A percentile compares a stretch with the other conserved stretches of the same genome.
phyloP scores from a whole-genome alignment of 164 flowering plant species.

The Magnolia sinica region DNA sequence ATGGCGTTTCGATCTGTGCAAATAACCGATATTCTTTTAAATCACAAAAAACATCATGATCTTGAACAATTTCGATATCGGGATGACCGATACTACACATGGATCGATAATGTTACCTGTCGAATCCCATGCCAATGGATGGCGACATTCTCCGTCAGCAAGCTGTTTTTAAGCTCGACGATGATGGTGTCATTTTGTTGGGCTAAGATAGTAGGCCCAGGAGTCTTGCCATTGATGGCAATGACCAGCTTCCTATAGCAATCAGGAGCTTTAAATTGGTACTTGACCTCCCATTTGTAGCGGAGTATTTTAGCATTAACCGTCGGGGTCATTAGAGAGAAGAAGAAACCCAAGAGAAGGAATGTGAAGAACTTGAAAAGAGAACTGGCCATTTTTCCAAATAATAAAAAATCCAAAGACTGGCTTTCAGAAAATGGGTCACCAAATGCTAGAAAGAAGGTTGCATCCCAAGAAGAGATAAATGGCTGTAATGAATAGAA shows the following conservation, averaged over 20 bases:
- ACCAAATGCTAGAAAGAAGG: too few relatives aligned
- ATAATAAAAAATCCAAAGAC: too few relatives aligned
- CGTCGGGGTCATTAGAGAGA: background rate
- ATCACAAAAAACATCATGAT: background rate
- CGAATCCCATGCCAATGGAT: conserved; percentile 98
- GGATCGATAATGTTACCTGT: conserved; percentile 40
- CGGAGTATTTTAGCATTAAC: conserved; percentile 47
- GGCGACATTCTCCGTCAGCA: conserved; percentile 70
- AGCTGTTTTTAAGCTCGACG: conserved; percentile 69
- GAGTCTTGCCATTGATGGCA: conserved; percentile 63
- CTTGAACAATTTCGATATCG: too few relatives aligned
- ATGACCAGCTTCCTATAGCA: conserved; percentile 64
- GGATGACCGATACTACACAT: too few relatives aligned
- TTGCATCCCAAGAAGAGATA: too few relatives aligned
- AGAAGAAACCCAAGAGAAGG: background rate
- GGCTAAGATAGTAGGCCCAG: conserved; percentile 77
- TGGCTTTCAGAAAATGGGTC: too few relatives aligned
- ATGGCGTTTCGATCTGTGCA: conserved; percentile 71
- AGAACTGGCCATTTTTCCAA: background rate
- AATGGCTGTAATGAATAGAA: too few relatives aligned
- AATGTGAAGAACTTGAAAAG: background rate
- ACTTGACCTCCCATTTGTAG: conserved; percentile 77
- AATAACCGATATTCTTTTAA: background rate
- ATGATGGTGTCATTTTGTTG: conserved; percentile 69
- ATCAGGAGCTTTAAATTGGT: conserved; percentile 71